phyloP scores from a whole-genome alignment of 2,329 filamentous ascomycete species.

The Arthrobotrys iridis region DNA sequence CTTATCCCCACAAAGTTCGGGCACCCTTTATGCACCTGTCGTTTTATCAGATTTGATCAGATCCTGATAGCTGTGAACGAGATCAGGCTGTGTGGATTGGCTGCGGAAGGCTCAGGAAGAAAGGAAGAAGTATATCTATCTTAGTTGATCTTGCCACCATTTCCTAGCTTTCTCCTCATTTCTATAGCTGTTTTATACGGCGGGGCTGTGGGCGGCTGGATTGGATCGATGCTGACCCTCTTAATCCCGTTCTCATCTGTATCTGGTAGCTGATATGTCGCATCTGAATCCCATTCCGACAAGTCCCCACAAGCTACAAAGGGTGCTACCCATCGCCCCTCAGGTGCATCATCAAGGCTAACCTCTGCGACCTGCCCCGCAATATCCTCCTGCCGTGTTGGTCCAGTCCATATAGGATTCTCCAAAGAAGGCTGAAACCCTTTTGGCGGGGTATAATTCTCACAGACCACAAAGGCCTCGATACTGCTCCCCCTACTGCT shows the following conservation, averaged over 20 bases:
- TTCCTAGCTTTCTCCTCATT: constrained; percentile 67
- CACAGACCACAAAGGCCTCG: constrained; percentile 94
- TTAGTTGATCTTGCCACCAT: constrained; percentile 52
- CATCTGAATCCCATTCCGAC: constrained; percentile 93
- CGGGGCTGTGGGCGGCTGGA: constrained; percentile 94
- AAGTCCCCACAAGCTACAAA: constrained; percentile 98
- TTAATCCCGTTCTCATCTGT: constrained; percentile 67
- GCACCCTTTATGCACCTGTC: constrained; percentile 10
- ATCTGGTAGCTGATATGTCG: constrained; percentile 87
- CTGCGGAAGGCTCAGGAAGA: neutral
- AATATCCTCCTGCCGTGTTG: constrained; percentile 61
- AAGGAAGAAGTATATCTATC: constrained; percentile 6
- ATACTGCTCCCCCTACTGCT: constrained; percentile 96
- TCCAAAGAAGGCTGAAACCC: constrained; percentile 81
- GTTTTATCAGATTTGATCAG: constrained; percentile 9
- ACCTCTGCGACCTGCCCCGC: constrained; percentile 58
- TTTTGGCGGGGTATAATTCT: constrained; percentile 82
- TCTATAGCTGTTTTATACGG: constrained; percentile 93
- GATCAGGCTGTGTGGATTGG: neutral
- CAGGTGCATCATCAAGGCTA: constrained; percentile 61
- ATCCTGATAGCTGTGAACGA: no score
- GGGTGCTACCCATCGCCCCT: constrained; percentile 84
- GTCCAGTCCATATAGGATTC: constrained; percentile 76
- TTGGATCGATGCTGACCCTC: constrained; percentile 80
- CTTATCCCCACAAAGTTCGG: constrained; percentile 5